These are phyloP conservation scores for Phytophthora multivora DNA, from an alignment of 352 stramenopile species.

Conservation along the genomic window DNA sequence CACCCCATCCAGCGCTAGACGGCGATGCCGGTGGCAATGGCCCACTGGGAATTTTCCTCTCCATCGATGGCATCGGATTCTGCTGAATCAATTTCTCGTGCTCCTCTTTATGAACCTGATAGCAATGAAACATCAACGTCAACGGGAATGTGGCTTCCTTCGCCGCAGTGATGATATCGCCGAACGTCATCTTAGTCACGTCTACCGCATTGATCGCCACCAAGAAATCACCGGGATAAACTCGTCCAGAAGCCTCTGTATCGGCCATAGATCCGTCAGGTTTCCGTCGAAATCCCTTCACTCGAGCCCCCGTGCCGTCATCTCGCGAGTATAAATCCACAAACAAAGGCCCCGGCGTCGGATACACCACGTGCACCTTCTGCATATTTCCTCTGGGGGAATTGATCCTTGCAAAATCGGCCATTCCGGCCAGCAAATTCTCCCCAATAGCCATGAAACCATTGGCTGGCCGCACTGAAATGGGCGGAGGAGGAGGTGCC, in stretches of 20 bases:
- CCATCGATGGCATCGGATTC: not conserved
- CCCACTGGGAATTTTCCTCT: conserved; percentile 29
- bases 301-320: conserved; percentile 68
- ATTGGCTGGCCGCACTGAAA: conserved; percentile 39
- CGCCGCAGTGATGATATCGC: conserved; percentile 67
- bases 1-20: conserved; percentile 46
- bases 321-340: conserved; percentile 79
- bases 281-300: conserved; percentile 77
- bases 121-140: conserved; percentile 68
- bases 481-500: conserved; percentile 13
- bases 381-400: conserved; percentile 23
- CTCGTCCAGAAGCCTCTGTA: conserved; percentile 56
- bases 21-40: conserved; percentile 43
- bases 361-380: conserved; percentile 57
- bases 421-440: conserved; percentile 52
- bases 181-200: conserved; percentile 64
- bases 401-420: conserved; percentile 33
- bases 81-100: conserved; percentile 17
- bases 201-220: conserved; percentile 67
- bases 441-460: conserved; percentile 48
- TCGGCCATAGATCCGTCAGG: conserved; percentile 55
- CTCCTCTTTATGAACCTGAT: conserved; percentile 23
- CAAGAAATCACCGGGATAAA: conserved; percentile 71
- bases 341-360: conserved; percentile 52
- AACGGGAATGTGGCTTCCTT: conserved; percentile 71